Evolutionary conservation across 257 asterid species (phyloP), one percentile per base, ranked within the genome.

Genomic region (Solanum rostratum): DNA sequence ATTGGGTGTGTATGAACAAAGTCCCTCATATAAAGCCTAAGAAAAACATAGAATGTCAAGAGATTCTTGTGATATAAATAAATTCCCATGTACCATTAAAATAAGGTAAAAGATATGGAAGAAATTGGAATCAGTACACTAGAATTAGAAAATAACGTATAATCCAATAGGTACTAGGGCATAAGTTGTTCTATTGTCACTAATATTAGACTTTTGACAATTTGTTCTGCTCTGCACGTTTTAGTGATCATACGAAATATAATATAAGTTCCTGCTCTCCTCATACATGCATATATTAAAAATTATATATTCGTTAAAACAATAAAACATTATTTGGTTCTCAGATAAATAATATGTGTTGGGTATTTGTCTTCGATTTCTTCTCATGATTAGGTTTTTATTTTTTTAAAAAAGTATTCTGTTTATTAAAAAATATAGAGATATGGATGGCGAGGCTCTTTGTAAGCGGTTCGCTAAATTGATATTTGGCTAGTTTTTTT

Each of bases 161-260:
- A 49, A 49, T 49, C 62, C 43, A 22, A 76, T 49, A 76, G 82
- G 82, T 16, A 76, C 62, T 49, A 27, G 19, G 82, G 62, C 6
- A 76, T 27, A 76, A 49, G 33, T 83, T 86, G 84, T 52, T 57
- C 33, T 39, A 82, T 41, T 49, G 30, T 29, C 84, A 80, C 76
- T 55, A 65, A 10, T 55, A 76, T 65, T 49, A 19, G 87, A 11
- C 79, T 86, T n/a, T 84, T 84, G 83, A 84, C 83, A 68, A 54
- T 69, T 71, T 54, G 65, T 84, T 41, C 82, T 68, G 83, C 83
- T 7, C 14, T 27, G 62, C 82, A 76, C 82, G 82, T 76, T 76
- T 65, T 27, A 76, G 50, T 76, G 43, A 50, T 27, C 50, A 33
- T 33, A 33, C 39, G 24, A 49, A 76, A 76, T 76, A 24, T 24